Evolutionary conservation across 2,329 filamentous ascomycete species (phyloP).

Genomic region (Xylariaceae sp.): DNA sequence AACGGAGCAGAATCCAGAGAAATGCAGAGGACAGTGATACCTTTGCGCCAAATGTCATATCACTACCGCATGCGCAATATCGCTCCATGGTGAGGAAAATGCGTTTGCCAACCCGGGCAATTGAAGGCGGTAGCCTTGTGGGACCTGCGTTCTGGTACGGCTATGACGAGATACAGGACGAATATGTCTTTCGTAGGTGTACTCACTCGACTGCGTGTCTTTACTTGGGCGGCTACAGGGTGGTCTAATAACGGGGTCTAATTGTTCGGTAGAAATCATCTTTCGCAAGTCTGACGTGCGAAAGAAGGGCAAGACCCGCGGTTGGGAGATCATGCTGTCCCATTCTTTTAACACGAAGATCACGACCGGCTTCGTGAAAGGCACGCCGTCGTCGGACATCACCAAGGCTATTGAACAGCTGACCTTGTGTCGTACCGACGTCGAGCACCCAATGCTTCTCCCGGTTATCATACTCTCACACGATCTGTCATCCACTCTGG

Average conservation of each 20-base stretch:
- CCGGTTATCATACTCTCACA: constrained; percentile 56
- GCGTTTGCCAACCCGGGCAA: constrained; percentile 51
- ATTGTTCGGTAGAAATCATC: constrained; percentile 47
- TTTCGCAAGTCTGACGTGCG: constrained; percentile 64
- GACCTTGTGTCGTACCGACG: constrained; percentile 44
- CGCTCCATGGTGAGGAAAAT: constrained; percentile 52
- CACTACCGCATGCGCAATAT: constrained; percentile 48
- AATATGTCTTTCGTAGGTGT: constrained; percentile 53
- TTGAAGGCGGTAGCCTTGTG: constrained; percentile 56
- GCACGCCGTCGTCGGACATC: constrained; percentile 55
- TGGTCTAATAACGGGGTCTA: constrained; percentile 5
- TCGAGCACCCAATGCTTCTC: constrained; percentile 56
- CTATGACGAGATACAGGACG: constrained; percentile 52
- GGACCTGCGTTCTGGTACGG: constrained; percentile 62
- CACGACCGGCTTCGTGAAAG: constrained; percentile 59
- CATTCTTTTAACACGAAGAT: constrained; percentile 51
- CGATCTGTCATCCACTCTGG: constrained; percentile 52
- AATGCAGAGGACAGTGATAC: constrained; percentile 55
- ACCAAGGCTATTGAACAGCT: constrained; percentile 48
- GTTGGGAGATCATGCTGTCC: constrained; percentile 61
- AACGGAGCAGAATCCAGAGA: constrained; percentile 47
- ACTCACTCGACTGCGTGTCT: not conserved
- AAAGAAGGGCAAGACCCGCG: constrained; percentile 59
- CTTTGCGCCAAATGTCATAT: constrained; percentile 53
- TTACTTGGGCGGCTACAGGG: not conserved